Base-by-base conservation (phyloP, 441 rosid species). In the Pelargonium citronellum region DNA sequence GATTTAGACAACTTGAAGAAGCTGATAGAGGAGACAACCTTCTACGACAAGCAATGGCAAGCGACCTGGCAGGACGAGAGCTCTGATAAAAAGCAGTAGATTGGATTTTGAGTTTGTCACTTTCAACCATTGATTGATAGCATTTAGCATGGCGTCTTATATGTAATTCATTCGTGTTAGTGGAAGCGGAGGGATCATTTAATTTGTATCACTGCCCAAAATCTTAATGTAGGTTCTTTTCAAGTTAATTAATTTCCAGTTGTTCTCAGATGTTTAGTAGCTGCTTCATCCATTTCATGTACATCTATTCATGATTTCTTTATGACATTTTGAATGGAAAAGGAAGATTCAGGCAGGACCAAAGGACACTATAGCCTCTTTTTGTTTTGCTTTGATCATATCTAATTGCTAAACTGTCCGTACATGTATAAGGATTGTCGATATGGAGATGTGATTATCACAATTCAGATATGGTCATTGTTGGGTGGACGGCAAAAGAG, bases 41-140 rank as follows among this genome's bases (percentile, higher is more conserved):
- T 88, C 46, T 91, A 90, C 12, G 97, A 94, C 83, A 91, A 86
- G 83, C 97, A 95, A 83, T 91, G 99, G 99, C 96, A 90, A 73
- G 99, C 96, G 9, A 80, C 96, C 11, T 95, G 94, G 99, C 87
- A 83, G 76, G 96, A 92, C 27, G 88, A 89, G 49, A 71, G 43
- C 73, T 70, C 88, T 19, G 76, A 78, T 71, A 73, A 64, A 24
- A 24, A 24, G 22, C 76, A 78, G 17, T 79, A 80, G 79, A 47
- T 61, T 20, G 7, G 51, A n/a, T 49, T 39, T 51, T 51, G 57
- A n/a, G 17, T 11, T 51, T 7, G 15, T 51, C 6, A 0, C 58
- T 51, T 51, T n/a, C 13, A 47, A 13, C 16, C 12, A 1, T 47
- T 10, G 49, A 44, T 44, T 12, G 12, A 12, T 44, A 44, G 49